Percentiles rank a stretch among this genome's conserved stretches.
phyloP scores from a whole-genome alignment of 1,284 basidiomycete genomes.

The Ceratobasidium sp. region DNA sequence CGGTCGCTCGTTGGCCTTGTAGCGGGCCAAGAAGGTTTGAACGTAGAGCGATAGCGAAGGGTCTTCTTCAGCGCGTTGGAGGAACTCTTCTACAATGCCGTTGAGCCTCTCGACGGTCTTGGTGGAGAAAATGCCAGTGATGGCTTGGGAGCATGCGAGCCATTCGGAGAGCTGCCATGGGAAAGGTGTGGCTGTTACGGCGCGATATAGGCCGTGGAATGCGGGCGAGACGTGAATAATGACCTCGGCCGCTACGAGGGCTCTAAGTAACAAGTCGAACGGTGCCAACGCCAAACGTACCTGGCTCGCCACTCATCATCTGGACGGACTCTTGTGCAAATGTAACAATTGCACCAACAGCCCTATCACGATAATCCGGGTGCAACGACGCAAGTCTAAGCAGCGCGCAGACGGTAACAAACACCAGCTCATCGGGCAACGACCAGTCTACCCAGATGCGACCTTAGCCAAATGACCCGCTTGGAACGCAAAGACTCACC shows the following conservation, averaged over 20 bases:
- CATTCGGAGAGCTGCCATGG: constrained; percentile 75
- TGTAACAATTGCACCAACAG: constrained; percentile 62
- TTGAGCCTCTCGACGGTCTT: constrained; percentile 72
- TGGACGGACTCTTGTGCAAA: constrained; percentile 67
- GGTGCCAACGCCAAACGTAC: constrained; percentile 52
- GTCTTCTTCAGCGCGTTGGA: constrained; percentile 48
- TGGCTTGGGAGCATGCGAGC: constrained; percentile 61
- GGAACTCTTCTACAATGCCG: constrained; percentile 64
- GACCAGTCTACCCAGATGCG: constrained; percentile 66
- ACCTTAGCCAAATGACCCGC: neutral
- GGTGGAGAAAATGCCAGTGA: constrained; percentile 65
- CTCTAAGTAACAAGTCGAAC: neutral
- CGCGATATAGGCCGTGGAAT: constrained; percentile 86
- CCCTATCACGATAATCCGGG: constrained; percentile 56
- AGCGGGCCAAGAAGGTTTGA: constrained; percentile 76
- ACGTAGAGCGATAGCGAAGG: constrained; percentile 56
- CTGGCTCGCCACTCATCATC: constrained; percentile 59
- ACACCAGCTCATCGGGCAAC: constrained; percentile 79
- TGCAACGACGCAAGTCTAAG: constrained; percentile 67
- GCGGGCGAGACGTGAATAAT: constrained; percentile 80
- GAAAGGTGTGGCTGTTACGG: constrained; percentile 78
- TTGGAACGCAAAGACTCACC: constrained; percentile 51
- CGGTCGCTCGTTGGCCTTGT: constrained; percentile 75
- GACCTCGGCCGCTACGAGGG: constrained; percentile 65
- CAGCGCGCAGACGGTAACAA: constrained; percentile 74